Conservation (phyloP, 192 early-diverging fungal species). For the Rhizophagus prolifer region DNA sequence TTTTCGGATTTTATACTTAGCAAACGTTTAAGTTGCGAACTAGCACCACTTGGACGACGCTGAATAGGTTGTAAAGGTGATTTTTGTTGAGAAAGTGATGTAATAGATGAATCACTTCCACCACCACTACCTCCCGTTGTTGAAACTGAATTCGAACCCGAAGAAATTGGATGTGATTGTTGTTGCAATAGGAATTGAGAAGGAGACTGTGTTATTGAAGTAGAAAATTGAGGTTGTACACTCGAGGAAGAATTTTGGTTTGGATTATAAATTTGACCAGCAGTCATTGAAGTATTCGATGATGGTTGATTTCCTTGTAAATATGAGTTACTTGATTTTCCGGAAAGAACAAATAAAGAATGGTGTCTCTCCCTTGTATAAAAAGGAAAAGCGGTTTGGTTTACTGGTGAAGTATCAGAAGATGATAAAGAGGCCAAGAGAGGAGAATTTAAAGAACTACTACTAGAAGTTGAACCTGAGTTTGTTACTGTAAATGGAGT, state of each 20-base stretch:
- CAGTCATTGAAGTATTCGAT: neutral
- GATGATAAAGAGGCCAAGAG: neutral
- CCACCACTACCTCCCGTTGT: neutral
- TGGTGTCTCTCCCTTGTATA: conserved; percentile 26
- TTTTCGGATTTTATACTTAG: conserved; percentile 18
- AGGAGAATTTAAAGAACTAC: conserved; percentile 23
- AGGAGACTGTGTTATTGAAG: neutral
- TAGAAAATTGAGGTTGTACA: neutral
- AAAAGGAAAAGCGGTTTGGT: conserved; percentile 6
- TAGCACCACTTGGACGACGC: conserved; percentile 25
- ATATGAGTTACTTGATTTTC: neutral
- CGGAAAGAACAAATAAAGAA: conserved; percentile 26
- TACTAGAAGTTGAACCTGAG: conserved; percentile 20
- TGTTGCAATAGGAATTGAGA: neutral
- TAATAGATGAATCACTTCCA: neutral
- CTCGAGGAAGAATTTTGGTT: neutral
- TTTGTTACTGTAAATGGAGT: neutral
- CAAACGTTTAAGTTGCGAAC: conserved; percentile 26
- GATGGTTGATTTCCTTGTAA: neutral
- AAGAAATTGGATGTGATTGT: neutral
- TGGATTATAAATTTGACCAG: neutral
- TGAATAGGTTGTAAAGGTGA: neutral
- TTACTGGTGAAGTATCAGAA: neutral
- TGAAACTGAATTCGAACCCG: too few relatives aligned
- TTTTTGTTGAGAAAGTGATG: conserved; percentile 10